Percentiles rank a stretch among this genome's conserved stretches.
Evolutionary conservation across 192 early-diverging fungal genomes (phyloP).

Genomic region (Mortierella alpina): DNA sequence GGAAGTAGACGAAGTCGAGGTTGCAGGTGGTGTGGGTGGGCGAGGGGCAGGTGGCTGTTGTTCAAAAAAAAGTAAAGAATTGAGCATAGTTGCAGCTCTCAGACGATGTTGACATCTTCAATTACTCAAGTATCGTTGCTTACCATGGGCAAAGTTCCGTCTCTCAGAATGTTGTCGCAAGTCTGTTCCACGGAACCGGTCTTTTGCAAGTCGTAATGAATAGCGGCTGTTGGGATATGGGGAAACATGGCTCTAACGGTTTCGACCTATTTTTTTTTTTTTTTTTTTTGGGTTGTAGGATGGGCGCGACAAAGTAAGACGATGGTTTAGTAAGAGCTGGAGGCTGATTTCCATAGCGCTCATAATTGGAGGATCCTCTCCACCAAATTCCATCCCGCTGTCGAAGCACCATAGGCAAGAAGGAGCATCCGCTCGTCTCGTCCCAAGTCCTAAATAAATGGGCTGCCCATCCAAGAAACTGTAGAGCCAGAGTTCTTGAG

Average conservation of each 20-base stretch:
- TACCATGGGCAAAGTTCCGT: slow-evolving; percentile 69
- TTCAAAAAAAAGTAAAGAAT: no score
- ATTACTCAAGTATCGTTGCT: neutral
- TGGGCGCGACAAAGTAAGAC: neutral
- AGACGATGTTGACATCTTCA: neutral
- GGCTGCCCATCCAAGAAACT: neutral
- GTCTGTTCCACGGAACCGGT: slow-evolving; percentile 87
- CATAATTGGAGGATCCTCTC: neutral
- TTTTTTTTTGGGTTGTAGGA: neutral
- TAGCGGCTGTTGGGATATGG: slow-evolving; percentile 77
- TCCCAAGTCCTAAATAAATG: neutral
- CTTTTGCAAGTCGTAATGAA: slow-evolving; percentile 78
- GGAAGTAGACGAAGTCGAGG: slow-evolving; percentile 40
- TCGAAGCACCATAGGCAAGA: no score
- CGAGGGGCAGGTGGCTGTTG: slow-evolving; percentile 37
- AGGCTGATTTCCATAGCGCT: neutral
- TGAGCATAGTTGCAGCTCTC: neutral
- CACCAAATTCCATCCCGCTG: neutral
- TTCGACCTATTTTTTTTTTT: slow-evolving; percentile 63
- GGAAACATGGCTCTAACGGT: slow-evolving; percentile 87
- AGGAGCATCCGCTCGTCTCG: neutral
- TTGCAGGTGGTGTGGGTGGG: slow-evolving; percentile 48
- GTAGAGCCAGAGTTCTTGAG: neutral
- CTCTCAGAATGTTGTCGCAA: slow-evolving; percentile 81
- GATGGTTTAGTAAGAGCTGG: neutral